Evolutionary conservation across 345 rosid genomes (phyloP), one percentile per base, ranked within the genome.

Genomic region (Sisymbrium irio): DNA sequence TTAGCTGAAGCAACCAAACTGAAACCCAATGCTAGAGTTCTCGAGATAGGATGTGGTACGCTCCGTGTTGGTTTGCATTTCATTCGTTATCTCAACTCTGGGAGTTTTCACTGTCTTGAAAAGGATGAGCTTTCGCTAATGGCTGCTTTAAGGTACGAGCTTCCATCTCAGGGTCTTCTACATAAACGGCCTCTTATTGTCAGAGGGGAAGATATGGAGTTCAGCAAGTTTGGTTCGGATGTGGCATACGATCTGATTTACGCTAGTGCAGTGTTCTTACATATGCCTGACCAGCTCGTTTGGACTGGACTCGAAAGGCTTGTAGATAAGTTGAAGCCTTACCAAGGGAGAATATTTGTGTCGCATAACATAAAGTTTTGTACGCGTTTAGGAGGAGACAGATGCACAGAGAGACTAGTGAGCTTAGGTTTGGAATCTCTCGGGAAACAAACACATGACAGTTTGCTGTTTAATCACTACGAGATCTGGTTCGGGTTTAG

Each of bases 31-130:
- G 84, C 91, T 5, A 85, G 49, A 35, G 97, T 91, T 18, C 97
- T 94, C 2, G 97, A 91, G 82, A 88, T 93, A 12, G 98, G 98
- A 0, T 91, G 98, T 64, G 97, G 98, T 44, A 89, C 97, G 0
- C 90, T 93, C 7, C 87, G 95, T 18, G 97, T 91, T 30, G 98
- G 97, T 56, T 64, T 85, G 71, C 98, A 91, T 85, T 93, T 93
- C 63, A 91, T 93, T 32, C 87, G 87, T 3, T 87, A 83, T 73
- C 89, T 93, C 39, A 65, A 65, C 14, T 85, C 90, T 7, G 83
- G 61, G 15, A 85, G 71, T 74, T 93, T 72, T 62, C 96, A 91
- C 54, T 93, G 97, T 75, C 95, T 93, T 18, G 98, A 93, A 65
- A 85, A 84, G 47, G 98, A 93, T 25, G 98, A 88, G 76, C 97